Evolutionary conservation across 2,329 filamentous ascomycete genomes (phyloP).

Genomic region (Diaporthe sp.): DNA sequence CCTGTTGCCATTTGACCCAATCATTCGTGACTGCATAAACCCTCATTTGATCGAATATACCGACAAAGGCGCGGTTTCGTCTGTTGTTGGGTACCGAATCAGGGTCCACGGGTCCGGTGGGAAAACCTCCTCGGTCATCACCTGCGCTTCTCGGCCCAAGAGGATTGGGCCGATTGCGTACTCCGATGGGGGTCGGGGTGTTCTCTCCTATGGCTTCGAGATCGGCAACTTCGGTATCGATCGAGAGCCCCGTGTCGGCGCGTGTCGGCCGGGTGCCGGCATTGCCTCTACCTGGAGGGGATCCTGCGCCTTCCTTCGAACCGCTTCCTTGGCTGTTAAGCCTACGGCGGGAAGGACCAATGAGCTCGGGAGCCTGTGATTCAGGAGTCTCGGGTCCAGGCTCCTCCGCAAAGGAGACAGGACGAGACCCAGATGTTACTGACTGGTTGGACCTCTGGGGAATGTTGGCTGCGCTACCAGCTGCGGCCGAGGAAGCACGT

Average conservation of each 20-base stretch:
- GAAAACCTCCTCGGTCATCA: neutral
- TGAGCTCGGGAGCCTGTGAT: neutral
- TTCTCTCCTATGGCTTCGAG: slow-evolving; percentile 1
- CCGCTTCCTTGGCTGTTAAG: slow-evolving; percentile 6
- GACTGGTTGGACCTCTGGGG: neutral
- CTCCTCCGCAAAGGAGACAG: neutral
- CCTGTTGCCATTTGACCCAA: neutral
- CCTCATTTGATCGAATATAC: neutral
- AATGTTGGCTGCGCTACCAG: neutral
- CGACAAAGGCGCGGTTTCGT: neutral
- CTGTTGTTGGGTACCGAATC: neutral
- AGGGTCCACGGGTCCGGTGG: neutral
- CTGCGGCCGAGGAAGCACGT: neutral
- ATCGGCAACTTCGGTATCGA: neutral
- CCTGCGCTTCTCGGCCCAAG: neutral
- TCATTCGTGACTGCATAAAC: neutral
- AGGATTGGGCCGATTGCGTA: neutral
- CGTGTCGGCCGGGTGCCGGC: neutral
- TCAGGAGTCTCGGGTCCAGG: neutral
- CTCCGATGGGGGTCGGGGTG: neutral
- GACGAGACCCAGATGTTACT: neutral
- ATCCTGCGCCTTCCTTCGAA: neutral
- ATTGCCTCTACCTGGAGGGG: neutral
- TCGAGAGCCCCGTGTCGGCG: neutral
- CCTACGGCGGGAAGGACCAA: neutral